phyloP scores from a whole-genome alignment of 169 alveolate genomes.

The Theileria sp. region DNA sequence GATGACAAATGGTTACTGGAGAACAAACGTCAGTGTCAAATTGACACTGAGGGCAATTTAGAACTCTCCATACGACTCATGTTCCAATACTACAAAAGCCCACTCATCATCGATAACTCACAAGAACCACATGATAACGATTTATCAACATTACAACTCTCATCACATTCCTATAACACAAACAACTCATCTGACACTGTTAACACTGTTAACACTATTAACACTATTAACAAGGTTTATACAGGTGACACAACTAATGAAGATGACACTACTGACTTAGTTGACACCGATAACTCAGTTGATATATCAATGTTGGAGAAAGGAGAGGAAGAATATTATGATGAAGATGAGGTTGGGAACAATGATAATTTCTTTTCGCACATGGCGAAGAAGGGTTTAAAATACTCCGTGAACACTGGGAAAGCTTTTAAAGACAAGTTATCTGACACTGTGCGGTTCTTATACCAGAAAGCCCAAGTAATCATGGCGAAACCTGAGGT shows the following conservation, averaged over 20 bases:
- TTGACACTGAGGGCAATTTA: slow-evolving; percentile 33
- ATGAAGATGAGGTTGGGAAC: slow-evolving; percentile 21
- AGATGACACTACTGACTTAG: no score
- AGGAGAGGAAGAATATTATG: slow-evolving; percentile 10
- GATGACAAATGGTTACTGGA: slow-evolving; percentile 14
- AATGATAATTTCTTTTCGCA: neutral
- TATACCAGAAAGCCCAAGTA: slow-evolving; percentile 3
- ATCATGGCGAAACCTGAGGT: slow-evolving; percentile 20
- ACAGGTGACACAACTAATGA: no score
- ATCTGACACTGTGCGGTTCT: neutral
- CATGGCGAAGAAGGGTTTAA: neutral
- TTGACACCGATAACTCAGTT: neutral
- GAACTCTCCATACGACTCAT: slow-evolving; percentile 38
- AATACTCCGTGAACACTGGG: neutral
- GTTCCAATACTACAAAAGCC: slow-evolving; percentile 57
- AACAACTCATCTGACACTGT: neutral
- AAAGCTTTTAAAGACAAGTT: neutral
- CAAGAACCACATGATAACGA: neutral
- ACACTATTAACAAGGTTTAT: neutral
- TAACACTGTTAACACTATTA: neutral
- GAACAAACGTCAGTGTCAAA: slow-evolving; percentile 17
- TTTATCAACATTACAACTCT: neutral
- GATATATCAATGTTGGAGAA: neutral
- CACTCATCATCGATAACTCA: neutral
- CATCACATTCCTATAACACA: no score